Conservation (phyloP, 2,329 filamentous ascomycete genomes). For the Colletotrichum aenigma region DNA sequence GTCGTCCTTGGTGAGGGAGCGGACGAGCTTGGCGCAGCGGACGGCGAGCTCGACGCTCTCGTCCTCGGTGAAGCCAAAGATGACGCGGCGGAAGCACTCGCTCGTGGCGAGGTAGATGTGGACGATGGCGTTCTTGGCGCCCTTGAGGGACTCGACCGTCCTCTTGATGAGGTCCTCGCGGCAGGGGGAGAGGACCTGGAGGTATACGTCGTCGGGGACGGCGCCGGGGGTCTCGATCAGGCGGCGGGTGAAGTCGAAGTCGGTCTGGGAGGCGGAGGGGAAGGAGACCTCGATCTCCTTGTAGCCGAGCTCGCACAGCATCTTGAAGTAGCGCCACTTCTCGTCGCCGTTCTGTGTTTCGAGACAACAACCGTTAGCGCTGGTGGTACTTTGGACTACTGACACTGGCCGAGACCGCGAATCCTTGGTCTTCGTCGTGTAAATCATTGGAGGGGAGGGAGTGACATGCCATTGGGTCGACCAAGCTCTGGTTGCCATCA, state of each 20-base stretch:
- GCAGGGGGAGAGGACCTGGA: conserved; percentile 93
- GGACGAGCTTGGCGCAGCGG: conserved; percentile 82
- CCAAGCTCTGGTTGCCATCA: conserved; percentile 93
- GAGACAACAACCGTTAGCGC: neutral
- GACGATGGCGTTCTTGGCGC: conserved; percentile 90
- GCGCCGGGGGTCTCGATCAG: conserved; percentile 84
- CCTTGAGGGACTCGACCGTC: conserved; percentile 87
- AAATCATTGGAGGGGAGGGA: neutral
- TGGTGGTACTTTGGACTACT: neutral
- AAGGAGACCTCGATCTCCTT: conserved; percentile 98
- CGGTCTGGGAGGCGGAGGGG: conserved; percentile 91
- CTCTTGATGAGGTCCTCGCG: conserved; percentile 87
- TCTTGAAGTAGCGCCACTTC: conserved; percentile 94
- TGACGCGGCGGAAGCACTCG: conserved; percentile 90
- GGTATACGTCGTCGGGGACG: conserved; percentile 86
- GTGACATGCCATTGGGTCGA: conserved; percentile 84
- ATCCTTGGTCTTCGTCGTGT: neutral
- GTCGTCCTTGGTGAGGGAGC: conserved; percentile 87
- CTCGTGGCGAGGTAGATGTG: conserved; percentile 97
- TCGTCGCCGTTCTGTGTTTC: conserved; percentile 80
- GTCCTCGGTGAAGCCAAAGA: conserved; percentile 87
- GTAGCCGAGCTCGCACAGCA: conserved; percentile 90
- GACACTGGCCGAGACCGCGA: neutral
- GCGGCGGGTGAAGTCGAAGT: conserved; percentile 92
- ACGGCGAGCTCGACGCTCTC: conserved; percentile 83